Evolutionary conservation across 2,329 filamentous ascomycete species (phyloP).

Genomic region (Penicillium sp.): DNA sequence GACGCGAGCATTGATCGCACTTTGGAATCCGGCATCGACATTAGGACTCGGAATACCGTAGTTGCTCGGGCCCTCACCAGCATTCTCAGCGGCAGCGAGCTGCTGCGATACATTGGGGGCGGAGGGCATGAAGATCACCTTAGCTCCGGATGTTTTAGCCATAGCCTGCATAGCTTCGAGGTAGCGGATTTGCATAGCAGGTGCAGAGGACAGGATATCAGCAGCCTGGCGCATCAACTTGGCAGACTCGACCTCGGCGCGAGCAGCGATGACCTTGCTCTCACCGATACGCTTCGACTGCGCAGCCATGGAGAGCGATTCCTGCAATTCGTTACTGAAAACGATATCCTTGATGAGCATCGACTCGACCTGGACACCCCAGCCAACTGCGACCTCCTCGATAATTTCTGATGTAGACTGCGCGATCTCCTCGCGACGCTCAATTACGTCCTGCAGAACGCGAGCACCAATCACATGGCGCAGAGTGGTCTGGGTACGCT

Average conservation of each 20-base stretch:
- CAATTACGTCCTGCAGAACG: slow-evolving; percentile 95
- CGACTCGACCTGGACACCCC: slow-evolving; percentile 94
- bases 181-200: slow-evolving; percentile 97
- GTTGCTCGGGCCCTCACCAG: slow-evolving; percentile 56
- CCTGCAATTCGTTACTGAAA: slow-evolving; percentile 92
- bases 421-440: slow-evolving; percentile 95
- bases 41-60: slow-evolving; percentile 43
- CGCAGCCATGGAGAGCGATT: slow-evolving; percentile 95
- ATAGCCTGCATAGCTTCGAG: slow-evolving; percentile 98
- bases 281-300: slow-evolving; percentile 98
- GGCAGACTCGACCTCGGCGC: slow-evolving; percentile 92
- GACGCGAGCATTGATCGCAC: slow-evolving; percentile 75
- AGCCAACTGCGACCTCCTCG: slow-evolving; percentile 87
- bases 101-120: slow-evolving; percentile 57
- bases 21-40: slow-evolving; percentile 64
- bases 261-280: slow-evolving; percentile 95
- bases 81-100: slow-evolving; percentile 49
- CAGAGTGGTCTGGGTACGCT: slow-evolving; percentile 96
- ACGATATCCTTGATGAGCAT: slow-evolving; percentile 99
- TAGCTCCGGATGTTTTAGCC: slow-evolving; percentile 88
- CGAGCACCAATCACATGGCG: slow-evolving; percentile 95
- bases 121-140: slow-evolving; percentile 79
- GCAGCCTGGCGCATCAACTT: slow-evolving; percentile 84
- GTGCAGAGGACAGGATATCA: slow-evolving; percentile 85
- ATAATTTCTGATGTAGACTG: slow-evolving; percentile 96